Evolutionary conservation across 805 yeast species (phyloP).

Genomic region (Ogataea chonburiensis): DNA sequence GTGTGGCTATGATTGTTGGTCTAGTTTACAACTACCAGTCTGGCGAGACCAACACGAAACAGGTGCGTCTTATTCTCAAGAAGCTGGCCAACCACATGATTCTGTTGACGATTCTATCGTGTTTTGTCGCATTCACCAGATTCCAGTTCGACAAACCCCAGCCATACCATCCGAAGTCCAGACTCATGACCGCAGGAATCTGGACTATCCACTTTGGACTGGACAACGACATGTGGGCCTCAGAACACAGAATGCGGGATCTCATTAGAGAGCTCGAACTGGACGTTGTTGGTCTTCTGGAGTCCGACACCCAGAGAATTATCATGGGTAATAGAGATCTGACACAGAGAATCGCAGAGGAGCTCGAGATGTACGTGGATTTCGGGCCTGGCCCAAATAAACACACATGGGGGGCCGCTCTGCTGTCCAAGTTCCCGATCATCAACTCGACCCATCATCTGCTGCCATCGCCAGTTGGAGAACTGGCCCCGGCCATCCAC

Average conservation of each 20-base stretch:
- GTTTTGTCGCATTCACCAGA: conserved; percentile 54
- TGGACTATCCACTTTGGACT: conserved; percentile 98
- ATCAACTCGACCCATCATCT: conserved; percentile 85
- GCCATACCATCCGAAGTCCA: conserved; percentile 68
- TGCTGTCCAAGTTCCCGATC: conserved; percentile 92
- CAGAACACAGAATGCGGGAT: conserved; percentile 85
- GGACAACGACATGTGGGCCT: conserved; percentile 98
- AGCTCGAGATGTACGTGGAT: conserved; percentile 90
- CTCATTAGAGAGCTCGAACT: conserved; percentile 81
- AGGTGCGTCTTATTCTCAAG: conserved; percentile 11
- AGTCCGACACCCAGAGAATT: conserved; percentile 89
- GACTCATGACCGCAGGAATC: conserved; percentile 87
- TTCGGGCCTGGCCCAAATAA: conserved; percentile 97
- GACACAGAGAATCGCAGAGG: conserved; percentile 88
- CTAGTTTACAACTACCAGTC: conserved; percentile 31
- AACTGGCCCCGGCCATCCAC: conserved; percentile 95
- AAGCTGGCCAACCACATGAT: conserved; percentile 27
- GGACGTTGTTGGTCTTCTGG: conserved; percentile 88
- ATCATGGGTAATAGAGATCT: conserved; percentile 95
- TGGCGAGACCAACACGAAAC: conserved; percentile 9
- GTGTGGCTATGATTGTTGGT: conserved; percentile 57
- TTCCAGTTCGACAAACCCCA: conserved; percentile 59
- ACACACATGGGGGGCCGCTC: conserved; percentile 97
- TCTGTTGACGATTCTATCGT: conserved; percentile 44
- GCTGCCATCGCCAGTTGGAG: conserved; percentile 96